These are phyloP conservation scores for Brassica napus DNA, from an alignment of 345 rosid species.

Conservation along the genomic window Da-Ae NC_063444.1:12680001-12680500, in stretches of 20 bases:
- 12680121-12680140: constrained; percentile 55
- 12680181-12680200: neutral
- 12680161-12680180: neutral
- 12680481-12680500: constrained; percentile 24
- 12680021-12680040: constrained; percentile 67
- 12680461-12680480: constrained; percentile 41
- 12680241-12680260: constrained; percentile 52
- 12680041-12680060: constrained; percentile 59
- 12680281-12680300: neutral
- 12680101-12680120: constrained; percentile 92
- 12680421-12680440: constrained; percentile 83
- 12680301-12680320: neutral
- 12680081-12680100: constrained; percentile 74
- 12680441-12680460: constrained; percentile 39
- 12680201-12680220: constrained; percentile 80
- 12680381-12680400: constrained; percentile 63
- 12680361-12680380: constrained; percentile 75
- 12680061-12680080: constrained; percentile 54
- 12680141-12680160: constrained; percentile 25
- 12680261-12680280: constrained; percentile 45
- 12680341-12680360: constrained; percentile 66
- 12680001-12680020: constrained; percentile 51
- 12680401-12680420: constrained; percentile 71
- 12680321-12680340: neutral
- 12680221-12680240: constrained; percentile 71